Percentiles rank a stretch among this genome's conserved stretches.
Evolutionary conservation across 352 stramenopile genomes (phyloP).

Genomic region (Phytopythium cucurbitacearum): DNA sequence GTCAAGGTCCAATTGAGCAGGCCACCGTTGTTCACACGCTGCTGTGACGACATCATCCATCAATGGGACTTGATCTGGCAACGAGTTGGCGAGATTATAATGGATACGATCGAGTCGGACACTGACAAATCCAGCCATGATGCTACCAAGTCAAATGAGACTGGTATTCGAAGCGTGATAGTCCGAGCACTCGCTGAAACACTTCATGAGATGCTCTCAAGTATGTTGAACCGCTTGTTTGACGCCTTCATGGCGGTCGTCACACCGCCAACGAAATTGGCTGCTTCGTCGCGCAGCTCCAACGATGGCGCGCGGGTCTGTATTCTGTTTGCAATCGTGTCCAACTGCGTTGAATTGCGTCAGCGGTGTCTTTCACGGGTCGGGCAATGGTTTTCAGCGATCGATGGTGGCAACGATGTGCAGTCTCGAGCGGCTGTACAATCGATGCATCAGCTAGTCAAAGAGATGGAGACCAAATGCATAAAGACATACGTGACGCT

Average conservation of each 20-base stretch:
- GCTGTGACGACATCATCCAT: slow-evolving; percentile 34
- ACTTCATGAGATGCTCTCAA: slow-evolving; percentile 46
- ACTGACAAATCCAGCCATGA: slow-evolving; percentile 4
- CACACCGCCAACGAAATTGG: slow-evolving; percentile 27
- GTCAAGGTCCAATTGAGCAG: slow-evolving; percentile 58
- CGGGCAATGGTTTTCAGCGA: slow-evolving; percentile 38
- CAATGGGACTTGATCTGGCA: slow-evolving; percentile 54
- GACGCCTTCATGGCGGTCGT: slow-evolving; percentile 37
- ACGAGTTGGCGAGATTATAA: slow-evolving; percentile 34
- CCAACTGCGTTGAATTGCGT: slow-evolving; percentile 69
- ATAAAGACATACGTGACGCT: slow-evolving; percentile 58
- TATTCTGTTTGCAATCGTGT: slow-evolving; percentile 62
- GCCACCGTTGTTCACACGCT: slow-evolving; percentile 42
- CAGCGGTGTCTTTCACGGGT: slow-evolving; percentile 43
- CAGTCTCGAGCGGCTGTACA: too few relatives aligned
- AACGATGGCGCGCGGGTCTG: slow-evolving; percentile 35
- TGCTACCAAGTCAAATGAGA: not conserved
- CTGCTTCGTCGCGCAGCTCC: slow-evolving; percentile 17
- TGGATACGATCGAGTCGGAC: slow-evolving; percentile 40
- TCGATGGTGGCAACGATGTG: slow-evolving; percentile 19
- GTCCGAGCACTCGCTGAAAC: slow-evolving; percentile 33
- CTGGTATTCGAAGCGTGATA: slow-evolving; percentile 11
- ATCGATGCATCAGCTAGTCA: slow-evolving; percentile 28
- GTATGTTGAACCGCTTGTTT: slow-evolving; percentile 46
- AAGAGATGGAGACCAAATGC: slow-evolving; percentile 50